Evolutionary conservation across 139 green algal species (phyloP).

Genomic region (Deuterostichococcus epilithicus): DNA sequence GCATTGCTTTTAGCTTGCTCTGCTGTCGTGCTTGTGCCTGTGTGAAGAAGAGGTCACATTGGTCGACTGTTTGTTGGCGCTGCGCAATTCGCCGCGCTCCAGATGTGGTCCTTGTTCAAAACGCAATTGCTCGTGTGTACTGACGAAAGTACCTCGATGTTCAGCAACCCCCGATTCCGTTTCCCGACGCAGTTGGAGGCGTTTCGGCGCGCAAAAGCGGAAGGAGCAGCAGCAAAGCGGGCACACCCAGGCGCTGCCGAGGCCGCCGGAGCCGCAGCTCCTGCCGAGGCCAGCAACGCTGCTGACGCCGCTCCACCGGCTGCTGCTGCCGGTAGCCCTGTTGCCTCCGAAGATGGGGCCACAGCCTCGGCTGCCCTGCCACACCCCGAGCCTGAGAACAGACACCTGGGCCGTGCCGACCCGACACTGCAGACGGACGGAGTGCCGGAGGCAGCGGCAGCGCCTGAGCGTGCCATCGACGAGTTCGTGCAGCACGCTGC

Average conservation of each 20-base stretch:
- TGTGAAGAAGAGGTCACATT: not conserved
- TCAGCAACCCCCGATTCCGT: not conserved
- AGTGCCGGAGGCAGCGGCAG: no score
- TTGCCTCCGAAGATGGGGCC: constrained; percentile 3
- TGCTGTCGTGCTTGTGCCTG: not conserved
- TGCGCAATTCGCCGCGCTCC: no score
- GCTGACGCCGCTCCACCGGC: not conserved
- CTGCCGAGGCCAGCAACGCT: not conserved
- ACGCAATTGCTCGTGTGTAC: not conserved
- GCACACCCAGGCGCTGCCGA: not conserved
- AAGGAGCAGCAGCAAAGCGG: constrained; percentile 1
- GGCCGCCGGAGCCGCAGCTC: not conserved
- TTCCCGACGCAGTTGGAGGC: constrained; percentile 28
- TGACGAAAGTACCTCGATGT: not conserved
- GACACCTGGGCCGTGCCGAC: no score
- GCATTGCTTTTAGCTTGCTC: not conserved
- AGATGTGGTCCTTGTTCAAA: not conserved
- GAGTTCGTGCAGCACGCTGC: no score
- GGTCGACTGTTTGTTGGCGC: not conserved
- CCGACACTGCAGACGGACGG: no score
- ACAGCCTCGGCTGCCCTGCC: no score
- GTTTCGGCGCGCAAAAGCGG: constrained; percentile 26
- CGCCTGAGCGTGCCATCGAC: no score
- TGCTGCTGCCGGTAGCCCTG: not conserved
- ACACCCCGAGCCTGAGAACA: no score